Evolutionary conservation across 257 asterid genomes (phyloP).

Genomic region (Petunia secreta): DNA sequence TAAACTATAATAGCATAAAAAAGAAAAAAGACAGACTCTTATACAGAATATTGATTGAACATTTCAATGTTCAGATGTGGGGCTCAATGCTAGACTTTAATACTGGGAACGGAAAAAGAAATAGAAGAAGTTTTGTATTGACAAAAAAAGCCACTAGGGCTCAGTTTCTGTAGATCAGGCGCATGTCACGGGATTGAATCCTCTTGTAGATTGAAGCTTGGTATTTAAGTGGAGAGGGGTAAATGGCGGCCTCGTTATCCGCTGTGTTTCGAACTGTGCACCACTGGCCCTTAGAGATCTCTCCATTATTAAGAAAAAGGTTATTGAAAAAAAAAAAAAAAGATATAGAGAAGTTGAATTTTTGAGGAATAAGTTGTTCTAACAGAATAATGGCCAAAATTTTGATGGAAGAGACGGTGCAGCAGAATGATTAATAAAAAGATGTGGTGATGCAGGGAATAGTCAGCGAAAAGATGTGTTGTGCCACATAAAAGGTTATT

Average conservation of each 20-base stretch:
- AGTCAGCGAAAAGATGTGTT: neutral
- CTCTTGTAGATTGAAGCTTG: too few species aligned
- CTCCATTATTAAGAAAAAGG: too few species aligned
- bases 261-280: too few species aligned
- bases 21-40: neutral
- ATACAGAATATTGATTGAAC: neutral
- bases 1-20: neutral
- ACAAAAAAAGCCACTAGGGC: neutral
- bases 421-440: neutral
- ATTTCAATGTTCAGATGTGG: neutral
- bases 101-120: neutral
- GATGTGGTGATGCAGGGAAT: neutral
- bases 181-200: too few species aligned
- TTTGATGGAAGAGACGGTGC: neutral
- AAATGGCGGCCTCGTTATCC: too few species aligned
- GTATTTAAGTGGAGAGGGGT: too few species aligned
- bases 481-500: conserved; percentile 7
- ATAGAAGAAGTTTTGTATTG: neutral
- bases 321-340: too few species aligned
- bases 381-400: neutral
- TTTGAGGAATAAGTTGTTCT: neutral
- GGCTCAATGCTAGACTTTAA: neutral
- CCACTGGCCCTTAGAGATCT: too few species aligned
- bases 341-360: neutral
- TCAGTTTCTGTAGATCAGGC: too few species aligned